These are phyloP conservation scores for Sporothrix euskadiensis DNA, from an alignment of 2,329 filamentous ascomycete species.

Conservation along the genomic window DNA sequence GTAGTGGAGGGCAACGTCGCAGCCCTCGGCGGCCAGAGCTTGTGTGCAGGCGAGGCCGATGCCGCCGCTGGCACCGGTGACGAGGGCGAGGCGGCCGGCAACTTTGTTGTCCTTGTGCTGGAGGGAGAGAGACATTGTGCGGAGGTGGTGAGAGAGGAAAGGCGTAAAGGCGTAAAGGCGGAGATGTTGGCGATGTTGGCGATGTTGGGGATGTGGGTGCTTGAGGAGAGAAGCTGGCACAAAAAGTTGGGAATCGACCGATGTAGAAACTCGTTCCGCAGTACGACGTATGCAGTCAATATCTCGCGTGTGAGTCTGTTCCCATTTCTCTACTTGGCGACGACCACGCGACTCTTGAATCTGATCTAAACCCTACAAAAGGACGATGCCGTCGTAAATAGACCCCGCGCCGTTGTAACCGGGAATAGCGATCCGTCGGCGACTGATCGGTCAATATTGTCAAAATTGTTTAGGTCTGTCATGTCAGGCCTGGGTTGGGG, in stretches of 20 bases:
- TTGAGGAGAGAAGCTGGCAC: not conserved
- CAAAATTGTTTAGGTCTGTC: not conserved
- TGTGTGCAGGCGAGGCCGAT: conserved; percentile 42
- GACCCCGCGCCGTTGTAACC: not conserved
- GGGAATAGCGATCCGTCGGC: not conserved
- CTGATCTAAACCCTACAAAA: not conserved
- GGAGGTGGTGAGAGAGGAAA: not conserved
- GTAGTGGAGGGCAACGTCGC: conserved; percentile 41
- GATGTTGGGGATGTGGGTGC: not conserved
- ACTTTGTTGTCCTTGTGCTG: conserved; percentile 39
- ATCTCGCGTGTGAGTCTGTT: not conserved
- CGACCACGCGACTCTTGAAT: not conserved
- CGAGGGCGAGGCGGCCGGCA: conserved; percentile 40
- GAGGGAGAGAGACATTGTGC: conserved; percentile 17
- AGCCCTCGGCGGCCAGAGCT: conserved; percentile 40
- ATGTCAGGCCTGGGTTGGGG: not conserved
- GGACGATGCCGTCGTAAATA: not conserved
- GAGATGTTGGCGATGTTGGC: not conserved
- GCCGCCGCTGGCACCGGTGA: conserved; percentile 39
- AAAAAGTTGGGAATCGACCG: not conserved
- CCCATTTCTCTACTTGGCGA: not conserved
- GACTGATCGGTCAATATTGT: not conserved
- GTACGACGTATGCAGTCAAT: not conserved
- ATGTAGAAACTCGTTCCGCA: not conserved
- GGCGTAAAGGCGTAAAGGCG: not conserved